Percentiles rank a stretch among this genome's conserved stretches.
Conservation (phyloP, 352 stramenopile species). For the Phytophthora europaea region DNA sequence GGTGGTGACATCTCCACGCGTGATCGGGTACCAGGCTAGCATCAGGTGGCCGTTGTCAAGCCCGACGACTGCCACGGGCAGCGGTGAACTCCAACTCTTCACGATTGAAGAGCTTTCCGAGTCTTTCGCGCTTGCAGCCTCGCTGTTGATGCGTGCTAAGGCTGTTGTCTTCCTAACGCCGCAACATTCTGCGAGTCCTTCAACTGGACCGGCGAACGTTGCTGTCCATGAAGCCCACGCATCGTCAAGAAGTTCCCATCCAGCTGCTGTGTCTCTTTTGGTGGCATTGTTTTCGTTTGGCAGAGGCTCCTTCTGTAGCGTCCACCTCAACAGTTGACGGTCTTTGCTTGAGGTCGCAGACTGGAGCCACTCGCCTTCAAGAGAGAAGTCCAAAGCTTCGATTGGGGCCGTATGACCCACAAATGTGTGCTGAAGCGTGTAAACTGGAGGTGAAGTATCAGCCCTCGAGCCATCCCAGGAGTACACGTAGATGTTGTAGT, state of each 20-base stretch:
- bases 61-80: constrained; percentile 59
- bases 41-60: constrained; percentile 65
- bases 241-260: constrained; percentile 46
- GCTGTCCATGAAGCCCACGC: constrained; percentile 64
- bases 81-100: constrained; percentile 50
- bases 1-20: constrained; percentile 37
- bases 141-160: constrained; percentile 54
- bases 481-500: constrained; percentile 88
- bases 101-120: constrained; percentile 5
- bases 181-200: constrained; percentile 54
- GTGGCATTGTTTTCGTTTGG: constrained; percentile 4
- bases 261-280: neutral
- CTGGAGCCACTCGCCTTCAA: constrained; percentile 69
- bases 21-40: constrained; percentile 78
- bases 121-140: constrained; percentile 9
- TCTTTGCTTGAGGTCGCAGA: constrained; percentile 65
- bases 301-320: constrained; percentile 32
- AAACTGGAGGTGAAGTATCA: constrained; percentile 26
- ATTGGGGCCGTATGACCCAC: constrained; percentile 74
- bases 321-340: constrained; percentile 79
- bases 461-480: constrained; percentile 23
- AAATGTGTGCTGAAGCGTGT: constrained; percentile 66
- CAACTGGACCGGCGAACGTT: constrained; percentile 64
- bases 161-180: constrained; percentile 37
- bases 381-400: constrained; percentile 74